phyloP scores from a whole-genome alignment of 345 rosid species.

The Crucihimalaya himalaica region DNA sequence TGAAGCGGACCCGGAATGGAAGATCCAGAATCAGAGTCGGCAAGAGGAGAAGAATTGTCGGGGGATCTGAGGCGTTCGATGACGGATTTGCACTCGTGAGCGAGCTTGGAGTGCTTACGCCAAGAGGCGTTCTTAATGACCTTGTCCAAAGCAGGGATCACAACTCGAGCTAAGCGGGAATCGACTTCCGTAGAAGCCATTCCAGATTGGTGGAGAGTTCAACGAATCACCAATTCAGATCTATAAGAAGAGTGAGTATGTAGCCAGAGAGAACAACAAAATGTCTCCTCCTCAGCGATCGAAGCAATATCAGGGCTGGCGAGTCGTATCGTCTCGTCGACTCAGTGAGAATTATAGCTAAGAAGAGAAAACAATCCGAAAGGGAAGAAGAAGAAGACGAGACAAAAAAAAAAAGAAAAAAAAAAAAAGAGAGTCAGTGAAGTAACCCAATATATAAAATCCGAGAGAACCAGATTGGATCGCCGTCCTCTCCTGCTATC shows the following conservation, averaged over 20 bases:
- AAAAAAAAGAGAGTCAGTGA: background rate
- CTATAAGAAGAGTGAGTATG: conserved; percentile 31
- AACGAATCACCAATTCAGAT: conserved; percentile 42
- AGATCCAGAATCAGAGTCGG: conserved; percentile 59
- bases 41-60: conserved; percentile 35
- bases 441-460: background rate
- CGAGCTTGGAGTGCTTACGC: conserved; percentile 96
- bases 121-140: conserved; percentile 92
- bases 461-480: conserved; percentile 38
- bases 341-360: background rate
- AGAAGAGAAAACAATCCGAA: background rate
- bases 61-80: conserved; percentile 65
- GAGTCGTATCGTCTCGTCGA: background rate
- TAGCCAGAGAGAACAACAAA: background rate
- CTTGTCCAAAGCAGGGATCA: conserved; percentile 83
- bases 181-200: conserved; percentile 99
- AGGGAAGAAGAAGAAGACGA: background rate
- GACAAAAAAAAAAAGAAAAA: background rate
- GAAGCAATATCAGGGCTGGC: background rate
- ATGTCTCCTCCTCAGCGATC: background rate
- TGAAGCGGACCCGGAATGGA: conserved; percentile 84
- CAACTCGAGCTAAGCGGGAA: conserved; percentile 80
- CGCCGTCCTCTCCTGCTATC: conserved; percentile 15
- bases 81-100: conserved; percentile 92
- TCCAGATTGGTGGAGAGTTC: conserved; percentile 58